Base-by-base conservation (phyloP, 805 yeast species). In the Myxozyma geophila region DNA sequence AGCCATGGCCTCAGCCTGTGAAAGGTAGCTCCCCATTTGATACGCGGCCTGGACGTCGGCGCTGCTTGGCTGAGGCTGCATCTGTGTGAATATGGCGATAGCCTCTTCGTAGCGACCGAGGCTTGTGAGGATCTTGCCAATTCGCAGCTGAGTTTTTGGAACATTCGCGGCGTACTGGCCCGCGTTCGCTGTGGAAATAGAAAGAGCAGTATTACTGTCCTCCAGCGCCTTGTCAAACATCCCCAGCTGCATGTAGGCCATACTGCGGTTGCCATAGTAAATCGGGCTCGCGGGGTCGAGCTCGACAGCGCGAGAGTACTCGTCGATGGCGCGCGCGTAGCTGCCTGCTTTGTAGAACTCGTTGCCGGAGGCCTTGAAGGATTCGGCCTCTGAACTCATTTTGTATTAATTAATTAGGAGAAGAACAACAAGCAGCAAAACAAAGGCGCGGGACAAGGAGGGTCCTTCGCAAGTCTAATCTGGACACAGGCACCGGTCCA, bases 181-280 rank as follows among this genome's bases (percentile, higher is more conserved):
- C 13, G 51, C 48, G 23, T 54, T 54, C 5, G 54, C 62, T 21
- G 50, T 49, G 10, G 54, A 40, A 13, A 59, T 39, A 41, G 15
- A 23, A 37, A 66, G 60, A n/a, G 79, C 76, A 46, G 63, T 62
- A 46, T 58, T 63, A 7, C 76, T 71, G 65, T 79, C 82, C 17
- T 59, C 54, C 33, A 76, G 70, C 9, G 82, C 82, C 33, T 60
- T 67, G 8, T 67, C 69, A 60, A 72, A 76, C 60, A 73, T 68
- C 19, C 68, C 67, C 15, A 69, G 67, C 57, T 77, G 79, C 74
- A 76, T 71, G 51, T 69, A 67, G 2, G 82, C 80, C 71, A 79
- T 77, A 13, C 75, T 64, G 40, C 82, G 68, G 70, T 79, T 79
- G 12, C 80, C 79, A 44, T 72, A 73, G 59, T 75, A 74, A 9